Percentiles rank a stretch among this genome's conserved stretches.
Conservation (phyloP, 2,329 filamentous ascomycete genomes). For the Endoconidiophora polonica region DNA sequence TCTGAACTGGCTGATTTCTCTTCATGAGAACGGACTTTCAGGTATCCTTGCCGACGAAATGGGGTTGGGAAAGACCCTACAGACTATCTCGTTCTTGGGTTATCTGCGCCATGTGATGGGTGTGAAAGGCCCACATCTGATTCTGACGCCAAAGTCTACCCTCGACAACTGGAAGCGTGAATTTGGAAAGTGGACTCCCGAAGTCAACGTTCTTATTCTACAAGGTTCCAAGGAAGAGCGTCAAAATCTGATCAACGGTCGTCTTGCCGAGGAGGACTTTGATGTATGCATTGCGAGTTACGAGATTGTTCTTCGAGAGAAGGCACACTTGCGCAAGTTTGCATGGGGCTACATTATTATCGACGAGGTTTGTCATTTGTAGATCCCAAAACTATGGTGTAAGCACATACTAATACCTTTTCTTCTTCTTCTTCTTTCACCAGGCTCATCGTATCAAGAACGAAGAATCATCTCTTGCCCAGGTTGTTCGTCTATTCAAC, state of each 20-base stretch:
- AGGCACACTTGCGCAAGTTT: conserved; percentile 88
- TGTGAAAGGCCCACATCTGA: conserved; percentile 78
- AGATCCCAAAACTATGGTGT: not conserved
- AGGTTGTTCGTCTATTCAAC: conserved; percentile 91
- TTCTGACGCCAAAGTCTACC: conserved; percentile 90
- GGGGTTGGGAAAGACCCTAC: conserved; percentile 93
- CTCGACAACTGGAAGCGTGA: conserved; percentile 98
- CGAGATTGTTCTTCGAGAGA: conserved; percentile 95
- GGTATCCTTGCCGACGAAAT: conserved; percentile 97
- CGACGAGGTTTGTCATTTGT: conserved; percentile 42
- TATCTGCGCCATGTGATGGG: conserved; percentile 84
- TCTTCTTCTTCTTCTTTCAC: not conserved
- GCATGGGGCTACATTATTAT: conserved; percentile 99
- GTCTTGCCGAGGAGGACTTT: conserved; percentile 85
- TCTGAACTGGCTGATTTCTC: conserved; percentile 91
- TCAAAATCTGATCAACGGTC: conserved; percentile 71
- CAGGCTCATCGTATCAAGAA: conserved; percentile 93
- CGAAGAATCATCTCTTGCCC: conserved; percentile 88
- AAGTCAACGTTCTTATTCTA: conserved; percentile 82
- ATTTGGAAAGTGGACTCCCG: conserved; percentile 85
- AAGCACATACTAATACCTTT: conserved; percentile 7
- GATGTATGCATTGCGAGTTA: conserved; percentile 98
- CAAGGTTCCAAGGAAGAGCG: conserved; percentile 94
- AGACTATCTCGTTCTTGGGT: conserved; percentile 92
- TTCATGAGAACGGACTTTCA: conserved; percentile 97